Evolutionary conservation across 2,329 filamentous ascomycete species (phyloP).

Genomic region (Verticillium albo-atrum): DNA sequence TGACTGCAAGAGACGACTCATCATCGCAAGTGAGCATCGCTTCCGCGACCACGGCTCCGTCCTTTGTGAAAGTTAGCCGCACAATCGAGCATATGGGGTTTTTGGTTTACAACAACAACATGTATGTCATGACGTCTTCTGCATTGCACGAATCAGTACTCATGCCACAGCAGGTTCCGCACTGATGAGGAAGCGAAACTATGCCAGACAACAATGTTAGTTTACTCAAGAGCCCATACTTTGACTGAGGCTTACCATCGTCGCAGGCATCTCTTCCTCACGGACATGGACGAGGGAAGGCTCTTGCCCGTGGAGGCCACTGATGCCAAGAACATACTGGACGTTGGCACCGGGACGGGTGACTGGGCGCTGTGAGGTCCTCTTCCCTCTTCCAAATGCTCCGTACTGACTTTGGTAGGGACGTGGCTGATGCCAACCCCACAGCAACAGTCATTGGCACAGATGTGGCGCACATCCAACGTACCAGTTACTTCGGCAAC

Average conservation of each 20-base stretch:
- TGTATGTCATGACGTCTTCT: background rate
- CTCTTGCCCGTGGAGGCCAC: background rate
- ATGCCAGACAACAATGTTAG: background rate
- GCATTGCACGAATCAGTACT: background rate
- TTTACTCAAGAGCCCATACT: background rate
- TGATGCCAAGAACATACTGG: conserved; percentile 26
- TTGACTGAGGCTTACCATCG: background rate
- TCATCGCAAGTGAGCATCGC: background rate
- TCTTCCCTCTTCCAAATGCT: background rate
- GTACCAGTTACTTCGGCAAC: conserved; percentile 40
- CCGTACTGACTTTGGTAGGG: conserved; percentile 29
- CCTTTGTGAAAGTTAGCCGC: background rate
- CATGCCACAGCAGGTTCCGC: background rate
- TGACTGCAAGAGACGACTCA: background rate
- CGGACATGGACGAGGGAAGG: background rate
- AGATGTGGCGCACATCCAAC: conserved; percentile 53
- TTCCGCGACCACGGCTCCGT: background rate
- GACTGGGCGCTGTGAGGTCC: conserved; percentile 34
- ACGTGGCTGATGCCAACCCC: conserved; percentile 38
- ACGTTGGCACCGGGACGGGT: conserved; percentile 48
- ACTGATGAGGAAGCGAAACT: background rate
- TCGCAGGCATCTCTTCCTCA: background rate
- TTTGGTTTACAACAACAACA: background rate
- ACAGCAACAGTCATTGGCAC: conserved; percentile 40
- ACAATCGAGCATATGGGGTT: background rate